Percentiles rank a stretch among this genome's conserved stretches.
These are phyloP conservation scores for Lagenidium giganteum DNA, from an alignment of 352 stramenopile genomes.

Conservation along the genomic window DNA sequence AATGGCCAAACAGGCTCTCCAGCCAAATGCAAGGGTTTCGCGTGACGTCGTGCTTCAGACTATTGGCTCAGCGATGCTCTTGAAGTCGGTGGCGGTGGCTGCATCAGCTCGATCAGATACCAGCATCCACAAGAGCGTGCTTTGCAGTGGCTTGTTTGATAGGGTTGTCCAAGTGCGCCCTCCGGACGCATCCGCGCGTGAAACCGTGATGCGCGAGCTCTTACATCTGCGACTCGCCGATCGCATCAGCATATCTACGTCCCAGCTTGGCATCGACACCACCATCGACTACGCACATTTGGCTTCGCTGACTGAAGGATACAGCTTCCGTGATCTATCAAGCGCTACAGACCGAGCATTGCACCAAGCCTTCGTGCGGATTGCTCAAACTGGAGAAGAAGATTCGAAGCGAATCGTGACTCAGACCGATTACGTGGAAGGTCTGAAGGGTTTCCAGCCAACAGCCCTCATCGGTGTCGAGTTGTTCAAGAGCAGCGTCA, in stretches of 20 bases:
- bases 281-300: constrained; percentile 59
- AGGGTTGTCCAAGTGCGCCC: constrained; percentile 46
- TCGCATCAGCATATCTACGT: too few species aligned
- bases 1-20: background rate
- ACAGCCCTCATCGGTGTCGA: constrained; percentile 76
- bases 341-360: constrained; percentile 61
- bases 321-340: constrained; percentile 74
- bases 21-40: too few species aligned
- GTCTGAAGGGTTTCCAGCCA: constrained; percentile 73
- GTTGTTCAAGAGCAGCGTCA: constrained; percentile 81
- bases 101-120: constrained; percentile 49
- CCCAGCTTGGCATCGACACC: constrained; percentile 29
- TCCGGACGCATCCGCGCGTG: constrained; percentile 57
- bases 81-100: constrained; percentile 65
- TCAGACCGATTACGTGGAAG: constrained; percentile 70
- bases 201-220: constrained; percentile 57
- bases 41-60: too few species aligned
- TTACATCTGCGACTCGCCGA: constrained; percentile 36
- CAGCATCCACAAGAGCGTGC: constrained; percentile 63
- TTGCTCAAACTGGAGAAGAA: constrained; percentile 1
- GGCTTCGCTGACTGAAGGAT: constrained; percentile 68
- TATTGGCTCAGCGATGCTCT: constrained; percentile 47
- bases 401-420: constrained; percentile 18
- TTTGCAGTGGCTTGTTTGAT: constrained; percentile 66
- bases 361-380: constrained; percentile 57